Percentiles rank a stretch among this genome's conserved stretches.
These are phyloP conservation scores for Flaveria linearis DNA, from an alignment of 129 eudicot genomes.

Conservation along the genomic window DNA sequence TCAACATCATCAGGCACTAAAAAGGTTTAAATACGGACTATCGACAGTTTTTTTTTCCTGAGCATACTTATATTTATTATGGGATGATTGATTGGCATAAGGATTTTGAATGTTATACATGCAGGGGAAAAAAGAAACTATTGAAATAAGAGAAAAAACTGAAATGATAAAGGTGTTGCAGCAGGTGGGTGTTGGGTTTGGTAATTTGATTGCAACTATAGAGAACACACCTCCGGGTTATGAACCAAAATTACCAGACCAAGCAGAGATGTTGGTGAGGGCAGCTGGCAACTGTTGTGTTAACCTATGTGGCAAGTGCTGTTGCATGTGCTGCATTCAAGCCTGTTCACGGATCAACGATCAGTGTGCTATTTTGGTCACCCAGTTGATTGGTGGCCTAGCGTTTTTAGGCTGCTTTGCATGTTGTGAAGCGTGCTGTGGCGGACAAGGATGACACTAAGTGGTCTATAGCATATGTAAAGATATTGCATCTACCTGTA, in stretches of 20 bases:
- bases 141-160: slow-evolving; percentile 24
- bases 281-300: slow-evolving; percentile 86
- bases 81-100: background rate
- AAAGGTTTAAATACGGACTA: slow-evolving; percentile 34
- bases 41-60: no score
- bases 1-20: slow-evolving; percentile 34
- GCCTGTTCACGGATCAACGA: slow-evolving; percentile 59
- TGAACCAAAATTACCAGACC: slow-evolving; percentile 57
- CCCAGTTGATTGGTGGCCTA: slow-evolving; percentile 63
- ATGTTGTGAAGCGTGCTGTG: slow-evolving; percentile 61
- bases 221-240: slow-evolving; percentile 79
- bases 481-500: slow-evolving; percentile 6
- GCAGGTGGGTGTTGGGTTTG: slow-evolving; percentile 67
- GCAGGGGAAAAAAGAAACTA: slow-evolving; percentile 36
- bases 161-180: slow-evolving; percentile 39
- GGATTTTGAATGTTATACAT: background rate
- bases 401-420: slow-evolving; percentile 72
- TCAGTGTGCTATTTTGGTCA: slow-evolving; percentile 62
- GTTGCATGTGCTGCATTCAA: slow-evolving; percentile 82
- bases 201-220: slow-evolving; percentile 64
- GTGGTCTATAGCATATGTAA: background rate
- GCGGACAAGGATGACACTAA: slow-evolving; percentile 28
- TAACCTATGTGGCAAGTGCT: slow-evolving; percentile 56
- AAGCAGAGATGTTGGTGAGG: slow-evolving; percentile 66
- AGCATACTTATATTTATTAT: background rate